Percentiles rank a stretch among this genome's conserved stretches.
These are phyloP conservation scores for Nevesoporus exiguus DNA, from an alignment of 768 basidiomycete genomes.

Conservation along the genomic window DNA sequence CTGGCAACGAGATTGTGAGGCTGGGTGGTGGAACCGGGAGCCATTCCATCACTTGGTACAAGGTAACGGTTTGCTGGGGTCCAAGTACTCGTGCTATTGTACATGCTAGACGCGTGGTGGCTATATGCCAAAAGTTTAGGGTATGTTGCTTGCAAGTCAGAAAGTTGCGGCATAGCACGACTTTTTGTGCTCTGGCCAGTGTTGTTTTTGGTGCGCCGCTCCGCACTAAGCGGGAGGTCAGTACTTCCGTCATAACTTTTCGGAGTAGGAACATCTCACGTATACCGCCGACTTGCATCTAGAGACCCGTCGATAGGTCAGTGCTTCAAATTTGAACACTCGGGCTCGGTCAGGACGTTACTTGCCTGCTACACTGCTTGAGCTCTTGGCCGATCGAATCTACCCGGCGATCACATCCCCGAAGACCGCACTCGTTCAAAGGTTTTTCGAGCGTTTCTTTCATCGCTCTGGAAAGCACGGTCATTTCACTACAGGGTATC, in stretches of 20 bases:
- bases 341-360: not conserved
- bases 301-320: not conserved
- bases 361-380: constrained; percentile 38
- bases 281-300: constrained; percentile 44
- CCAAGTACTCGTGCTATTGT: not conserved
- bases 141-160: constrained; percentile 14
- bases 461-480: constrained; percentile 26
- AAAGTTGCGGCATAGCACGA: constrained; percentile 34
- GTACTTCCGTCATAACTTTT: not conserved
- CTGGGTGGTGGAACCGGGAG: no score
- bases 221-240: constrained; percentile 31
- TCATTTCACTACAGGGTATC: constrained; percentile 25
- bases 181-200: constrained; percentile 36
- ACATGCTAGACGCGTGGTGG: not conserved
- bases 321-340: not conserved
- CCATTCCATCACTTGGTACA: no score
- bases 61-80: not conserved
- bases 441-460: constrained; percentile 29
- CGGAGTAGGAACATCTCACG: constrained; percentile 28
- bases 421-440: constrained; percentile 33
- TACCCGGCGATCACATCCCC: constrained; percentile 22
- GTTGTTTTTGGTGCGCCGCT: constrained; percentile 34
- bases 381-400: constrained; percentile 20
- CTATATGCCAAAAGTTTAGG: not conserved
- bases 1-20: not conserved